Percentiles rank a stretch among this genome's conserved stretches.
These are phyloP conservation scores for Saturnispora galanensis DNA, from an alignment of 805 yeast species.

Conservation along the genomic window DNA sequence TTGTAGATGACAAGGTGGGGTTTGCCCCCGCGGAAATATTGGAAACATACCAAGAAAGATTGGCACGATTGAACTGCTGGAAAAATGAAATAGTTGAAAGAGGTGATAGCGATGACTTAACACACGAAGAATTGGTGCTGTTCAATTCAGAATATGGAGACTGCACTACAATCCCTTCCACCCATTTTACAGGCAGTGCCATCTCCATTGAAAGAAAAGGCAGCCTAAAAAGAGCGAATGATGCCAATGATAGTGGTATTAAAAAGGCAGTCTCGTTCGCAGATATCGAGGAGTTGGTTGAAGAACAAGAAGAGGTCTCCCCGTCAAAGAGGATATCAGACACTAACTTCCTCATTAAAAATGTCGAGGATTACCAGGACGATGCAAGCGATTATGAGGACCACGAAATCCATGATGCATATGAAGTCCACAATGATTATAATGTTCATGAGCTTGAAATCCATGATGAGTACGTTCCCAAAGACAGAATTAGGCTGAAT, in stretches of 20 bases:
- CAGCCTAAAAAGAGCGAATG: conserved; percentile 8
- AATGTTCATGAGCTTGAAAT: background rate
- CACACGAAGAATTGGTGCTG: conserved; percentile 20
- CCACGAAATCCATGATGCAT: conserved; percentile 1
- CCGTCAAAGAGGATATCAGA: conserved; percentile 21
- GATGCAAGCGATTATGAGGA: conserved; percentile 4
- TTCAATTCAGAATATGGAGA: conserved; percentile 18
- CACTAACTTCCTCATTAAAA: conserved; percentile 25
- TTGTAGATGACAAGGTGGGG: conserved; percentile 46
- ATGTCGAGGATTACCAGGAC: conserved; percentile 24
- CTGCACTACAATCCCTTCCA: background rate
- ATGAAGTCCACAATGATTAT: background rate
- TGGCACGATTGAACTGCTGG: conserved; percentile 88
- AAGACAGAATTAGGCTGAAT: background rate
- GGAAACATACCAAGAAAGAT: conserved; percentile 82
- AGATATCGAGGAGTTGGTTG: conserved; percentile 5
- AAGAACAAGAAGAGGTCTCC: conserved; percentile 8
- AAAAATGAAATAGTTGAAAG: conserved; percentile 68
- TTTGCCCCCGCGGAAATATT: conserved; percentile 95
- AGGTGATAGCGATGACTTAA: conserved; percentile 14
- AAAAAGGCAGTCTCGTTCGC: conserved; percentile 26
- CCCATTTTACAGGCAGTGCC: conserved; percentile 9
- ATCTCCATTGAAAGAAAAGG: conserved; percentile 16
- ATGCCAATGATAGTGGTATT: background rate
- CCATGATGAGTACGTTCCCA: background rate